Evolutionary conservation across 306 rosid species (phyloP).

Genomic region (Lithocarpus polystachyus): DNA sequence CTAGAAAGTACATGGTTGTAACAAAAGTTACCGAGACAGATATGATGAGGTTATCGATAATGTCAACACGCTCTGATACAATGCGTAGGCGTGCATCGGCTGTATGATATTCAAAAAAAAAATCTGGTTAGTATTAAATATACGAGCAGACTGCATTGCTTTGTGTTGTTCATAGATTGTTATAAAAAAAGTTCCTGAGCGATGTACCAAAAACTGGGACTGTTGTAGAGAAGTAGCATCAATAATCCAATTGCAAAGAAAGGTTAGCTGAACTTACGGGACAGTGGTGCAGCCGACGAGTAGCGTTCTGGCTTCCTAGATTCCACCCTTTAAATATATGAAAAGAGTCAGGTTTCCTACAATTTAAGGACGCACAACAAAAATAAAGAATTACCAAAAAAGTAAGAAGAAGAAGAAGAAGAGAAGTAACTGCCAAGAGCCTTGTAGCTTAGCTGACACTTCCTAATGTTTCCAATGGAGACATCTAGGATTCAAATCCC

Average conservation of each 20-base stretch:
- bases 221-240: neutral
- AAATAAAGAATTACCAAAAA: neutral
- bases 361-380: constrained; percentile 6
- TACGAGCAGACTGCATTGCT: constrained; percentile 3
- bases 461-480: too few relatives aligned
- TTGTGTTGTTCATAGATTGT: constrained; percentile 6
- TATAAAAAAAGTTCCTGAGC: neutral
- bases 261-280: constrained; percentile 61
- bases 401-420: too few relatives aligned
- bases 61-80: constrained; percentile 91
- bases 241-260: constrained; percentile 7
- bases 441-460: too few relatives aligned
- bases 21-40: constrained; percentile 78
- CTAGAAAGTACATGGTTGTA: constrained; percentile 8
- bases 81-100: constrained; percentile 96
- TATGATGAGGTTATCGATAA: constrained; percentile 73
- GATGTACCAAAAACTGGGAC: constrained; percentile 1
- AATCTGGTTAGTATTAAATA: constrained; percentile 8
- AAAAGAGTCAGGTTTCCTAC: constrained; percentile 39
- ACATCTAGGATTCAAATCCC: too few relatives aligned
- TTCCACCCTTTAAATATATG: constrained; percentile 76
- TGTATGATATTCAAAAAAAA: constrained; percentile 34
- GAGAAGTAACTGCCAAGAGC: too few relatives aligned
- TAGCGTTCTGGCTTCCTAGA: constrained; percentile 96
- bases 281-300: constrained; percentile 96